Base-by-base conservation (phyloP, 495 filamentous ascomycete genomes). In the Glonium stellatum region DNA sequence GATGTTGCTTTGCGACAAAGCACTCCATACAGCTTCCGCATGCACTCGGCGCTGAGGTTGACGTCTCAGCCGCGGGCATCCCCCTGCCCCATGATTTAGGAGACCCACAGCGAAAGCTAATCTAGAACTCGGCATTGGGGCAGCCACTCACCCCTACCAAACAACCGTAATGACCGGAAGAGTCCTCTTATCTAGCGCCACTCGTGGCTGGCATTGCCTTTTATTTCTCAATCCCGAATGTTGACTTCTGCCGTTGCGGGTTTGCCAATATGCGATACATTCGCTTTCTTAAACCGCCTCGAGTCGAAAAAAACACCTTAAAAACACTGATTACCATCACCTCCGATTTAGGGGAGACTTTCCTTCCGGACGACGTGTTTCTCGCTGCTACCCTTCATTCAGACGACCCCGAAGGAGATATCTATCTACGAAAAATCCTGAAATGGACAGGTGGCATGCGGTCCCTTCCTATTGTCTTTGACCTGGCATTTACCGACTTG, bases 341-440 rank as follows among this genome's bases (percentile, higher is more conserved):
- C 41, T 93, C 92, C 39, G 93, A 98, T 68, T 76, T 98, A 8
- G 91, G 92, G 1, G 92, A 98, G 71, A 78, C 80, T 0, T 95
- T 93, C 69, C 81, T 91, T n/a, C 77, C 78, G 21, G 73, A 82
- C n/a, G 79, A 86, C 66, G 71, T 81, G 37, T 77, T 78, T 23
- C 70, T 96, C 52, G 63, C 76, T 4, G 74, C 77, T 44, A 77
- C 77, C 42, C 68, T 88, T 25, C 61, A 72, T 8, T 57, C 68
- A 61, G 65, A 64, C 8, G 62, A 71, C 22, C 50, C 69, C 47
- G 59, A 70, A 1, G 56, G 65, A 11, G 68, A 79, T 27, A 63
- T 77, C 47, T 63, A 82, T 47, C 70, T 82, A 36, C 75, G 75
- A 25, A 73, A 73, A 55, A 64, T 68, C 60, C 63, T 79, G 58